phyloP scores from a whole-genome alignment of 768 basidiomycete genomes.

The Kwoniella mangroviensis region DNA sequence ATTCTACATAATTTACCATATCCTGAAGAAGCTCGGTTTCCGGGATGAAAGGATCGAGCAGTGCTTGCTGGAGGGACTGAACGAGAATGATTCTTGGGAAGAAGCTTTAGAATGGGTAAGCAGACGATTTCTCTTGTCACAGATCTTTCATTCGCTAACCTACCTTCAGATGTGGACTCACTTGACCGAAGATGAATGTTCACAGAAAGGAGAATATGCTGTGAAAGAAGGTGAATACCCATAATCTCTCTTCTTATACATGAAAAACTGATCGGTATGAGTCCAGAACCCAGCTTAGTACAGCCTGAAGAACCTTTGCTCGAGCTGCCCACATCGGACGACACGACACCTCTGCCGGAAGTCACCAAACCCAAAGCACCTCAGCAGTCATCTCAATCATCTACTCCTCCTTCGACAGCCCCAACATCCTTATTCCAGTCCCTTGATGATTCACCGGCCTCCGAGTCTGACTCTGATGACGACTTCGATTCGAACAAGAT shows the following conservation, averaged over 20 bases:
- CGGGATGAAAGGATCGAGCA: slow-evolving; percentile 69
- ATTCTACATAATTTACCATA: slow-evolving; percentile 79
- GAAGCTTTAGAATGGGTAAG: slow-evolving; percentile 89
- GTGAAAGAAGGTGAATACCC: slow-evolving; percentile 23
- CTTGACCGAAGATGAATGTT: slow-evolving; percentile 53
- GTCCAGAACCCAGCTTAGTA: slow-evolving; percentile 16
- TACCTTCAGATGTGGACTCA: slow-evolving; percentile 52
- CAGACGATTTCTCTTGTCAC: background rate
- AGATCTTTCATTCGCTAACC: slow-evolving; percentile 1
- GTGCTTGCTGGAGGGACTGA: slow-evolving; percentile 68
- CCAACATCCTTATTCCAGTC: slow-evolving; percentile 40
- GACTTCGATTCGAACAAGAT: slow-evolving; percentile 40
- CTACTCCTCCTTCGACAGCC: background rate
- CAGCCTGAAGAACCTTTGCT: slow-evolving; percentile 16
- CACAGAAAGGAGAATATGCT: slow-evolving; percentile 48
- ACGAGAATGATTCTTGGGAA: slow-evolving; percentile 64
- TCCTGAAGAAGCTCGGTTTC: slow-evolving; percentile 78
- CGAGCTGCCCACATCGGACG: slow-evolving; percentile 5
- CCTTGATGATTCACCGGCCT: slow-evolving; percentile 16
- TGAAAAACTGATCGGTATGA: background rate
- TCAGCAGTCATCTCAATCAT: background rate
- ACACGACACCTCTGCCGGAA: background rate
- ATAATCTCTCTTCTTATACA: background rate
- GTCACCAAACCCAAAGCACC: background rate
- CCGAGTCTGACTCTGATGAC: slow-evolving; percentile 30